Evolutionary conservation across 169 alveolate genomes (phyloP).

Genomic region (Toxoplasma gondii): DNA sequence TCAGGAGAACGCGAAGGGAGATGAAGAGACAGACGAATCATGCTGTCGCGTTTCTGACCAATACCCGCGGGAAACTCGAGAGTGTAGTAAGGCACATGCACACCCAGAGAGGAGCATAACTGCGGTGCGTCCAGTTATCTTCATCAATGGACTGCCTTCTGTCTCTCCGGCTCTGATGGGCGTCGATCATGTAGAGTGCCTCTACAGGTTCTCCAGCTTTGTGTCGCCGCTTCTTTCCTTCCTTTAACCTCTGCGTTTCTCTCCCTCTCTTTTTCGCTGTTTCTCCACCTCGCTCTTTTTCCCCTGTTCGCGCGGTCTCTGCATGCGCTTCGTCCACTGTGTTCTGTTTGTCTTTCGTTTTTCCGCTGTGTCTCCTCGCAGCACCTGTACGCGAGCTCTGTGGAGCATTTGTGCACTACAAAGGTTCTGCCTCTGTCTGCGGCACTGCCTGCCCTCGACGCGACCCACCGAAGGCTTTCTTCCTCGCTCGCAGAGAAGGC

Average conservation of each 20-base stretch:
- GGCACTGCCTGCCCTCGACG: not conserved
- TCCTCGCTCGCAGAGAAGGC: not conserved
- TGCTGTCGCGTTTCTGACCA: not conserved
- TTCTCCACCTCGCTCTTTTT: not conserved
- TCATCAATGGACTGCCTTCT: no score
- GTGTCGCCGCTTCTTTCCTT: no score
- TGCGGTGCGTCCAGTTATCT: no score
- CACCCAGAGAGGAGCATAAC: not conserved
- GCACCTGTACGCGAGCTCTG: constrained; percentile 28
- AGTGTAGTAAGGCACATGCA: not conserved
- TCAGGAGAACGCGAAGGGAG: not conserved
- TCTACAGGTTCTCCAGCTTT: no score
- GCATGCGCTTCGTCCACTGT: not conserved
- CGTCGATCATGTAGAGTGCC: no score
- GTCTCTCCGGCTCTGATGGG: no score
- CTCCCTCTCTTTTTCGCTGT: not conserved
- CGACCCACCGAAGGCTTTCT: not conserved
- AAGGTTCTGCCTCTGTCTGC: not conserved
- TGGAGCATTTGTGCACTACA: not conserved
- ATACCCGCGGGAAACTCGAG: not conserved
- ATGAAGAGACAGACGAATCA: not conserved
- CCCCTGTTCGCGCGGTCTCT: no score
- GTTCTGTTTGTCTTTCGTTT: not conserved
- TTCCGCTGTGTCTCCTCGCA: not conserved
- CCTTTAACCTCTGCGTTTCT: not conserved